Evolutionary conservation across 2,329 filamentous ascomycete species (phyloP).

Genomic region (Fusarium sp.): DNA sequence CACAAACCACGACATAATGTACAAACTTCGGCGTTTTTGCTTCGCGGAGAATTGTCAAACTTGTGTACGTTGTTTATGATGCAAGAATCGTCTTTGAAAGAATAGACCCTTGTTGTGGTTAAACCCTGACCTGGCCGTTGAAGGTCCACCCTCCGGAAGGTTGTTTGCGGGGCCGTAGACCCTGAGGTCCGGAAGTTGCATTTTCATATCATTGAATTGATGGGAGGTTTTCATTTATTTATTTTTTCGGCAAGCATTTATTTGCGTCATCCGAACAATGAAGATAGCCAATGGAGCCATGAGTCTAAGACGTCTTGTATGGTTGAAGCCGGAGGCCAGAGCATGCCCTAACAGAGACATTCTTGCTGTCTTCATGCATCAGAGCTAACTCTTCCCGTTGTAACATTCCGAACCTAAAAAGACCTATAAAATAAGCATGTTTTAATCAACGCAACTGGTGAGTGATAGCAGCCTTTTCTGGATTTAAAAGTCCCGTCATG

Average conservation of each 20-base stretch:
- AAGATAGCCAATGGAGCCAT: neutral
- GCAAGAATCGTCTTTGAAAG: conserved; percentile 1
- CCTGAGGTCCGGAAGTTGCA: conserved; percentile 8
- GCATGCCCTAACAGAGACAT: too few species aligned
- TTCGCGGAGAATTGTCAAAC: neutral
- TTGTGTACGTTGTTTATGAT: conserved; percentile 9
- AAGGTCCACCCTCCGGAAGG: conserved; percentile 22
- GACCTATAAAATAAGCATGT: neutral
- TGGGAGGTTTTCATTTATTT: too few species aligned
- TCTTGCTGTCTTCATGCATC: neutral
- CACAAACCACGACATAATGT: conserved; percentile 3
- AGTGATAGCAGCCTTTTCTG: neutral
- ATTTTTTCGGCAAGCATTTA: neutral
- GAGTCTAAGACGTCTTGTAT: too few species aligned
- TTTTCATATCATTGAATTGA: conserved; percentile 2
- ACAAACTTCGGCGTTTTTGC: neutral
- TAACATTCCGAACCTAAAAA: neutral
- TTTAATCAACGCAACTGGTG: neutral
- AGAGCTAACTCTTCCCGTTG: neutral
- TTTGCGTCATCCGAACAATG: neutral
- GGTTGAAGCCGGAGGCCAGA: neutral
- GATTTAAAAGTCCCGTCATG: neutral
- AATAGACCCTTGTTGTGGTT: neutral
- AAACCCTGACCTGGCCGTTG: conserved; percentile 25
- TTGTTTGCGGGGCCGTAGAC: conserved; percentile 32